Evolutionary conservation across 2,329 filamentous ascomycete species (phyloP).

Genomic region (Pyrenochaeta sp.): DNA sequence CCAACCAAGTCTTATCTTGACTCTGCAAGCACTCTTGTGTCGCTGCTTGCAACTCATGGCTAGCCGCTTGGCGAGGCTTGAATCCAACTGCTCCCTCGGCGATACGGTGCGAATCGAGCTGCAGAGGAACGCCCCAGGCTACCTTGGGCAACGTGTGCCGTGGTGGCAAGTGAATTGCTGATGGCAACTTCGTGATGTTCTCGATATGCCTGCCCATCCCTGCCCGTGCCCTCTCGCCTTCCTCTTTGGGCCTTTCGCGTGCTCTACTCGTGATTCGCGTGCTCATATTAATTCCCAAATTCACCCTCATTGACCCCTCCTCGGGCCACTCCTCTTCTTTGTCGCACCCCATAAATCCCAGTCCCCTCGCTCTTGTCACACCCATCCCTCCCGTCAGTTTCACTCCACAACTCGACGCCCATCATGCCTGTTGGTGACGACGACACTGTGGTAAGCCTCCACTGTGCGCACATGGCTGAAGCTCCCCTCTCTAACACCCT

Average conservation of each 20-base stretch:
- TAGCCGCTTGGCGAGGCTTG: constrained; percentile 24
- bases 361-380: constrained; percentile 10
- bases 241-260: constrained; percentile 26
- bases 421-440: constrained; percentile 38
- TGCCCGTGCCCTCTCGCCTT: constrained; percentile 15
- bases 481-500: too few relatives aligned
- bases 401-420: constrained; percentile 12
- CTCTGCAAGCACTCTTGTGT: constrained; percentile 19
- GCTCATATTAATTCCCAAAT: constrained; percentile 16
- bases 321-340: constrained; percentile 21
- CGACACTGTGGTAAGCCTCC: constrained; percentile 31
- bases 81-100: constrained; percentile 12
- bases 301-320: constrained; percentile 8
- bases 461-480: constrained; percentile 14
- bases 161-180: constrained; percentile 25
- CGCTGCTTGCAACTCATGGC: constrained; percentile 14
- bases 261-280: constrained; percentile 15
- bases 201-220: constrained; percentile 9
- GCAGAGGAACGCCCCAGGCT: constrained; percentile 4
- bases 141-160: constrained; percentile 20
- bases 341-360: constrained; percentile 13
- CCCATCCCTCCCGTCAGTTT: constrained; percentile 2
- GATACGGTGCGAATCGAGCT: constrained; percentile 8
- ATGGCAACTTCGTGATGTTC: constrained; percentile 10
- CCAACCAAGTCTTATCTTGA: constrained; percentile 13